phyloP scores from a whole-genome alignment of 2,329 filamentous ascomycete genomes.

The Fusarium sp. region DNA sequence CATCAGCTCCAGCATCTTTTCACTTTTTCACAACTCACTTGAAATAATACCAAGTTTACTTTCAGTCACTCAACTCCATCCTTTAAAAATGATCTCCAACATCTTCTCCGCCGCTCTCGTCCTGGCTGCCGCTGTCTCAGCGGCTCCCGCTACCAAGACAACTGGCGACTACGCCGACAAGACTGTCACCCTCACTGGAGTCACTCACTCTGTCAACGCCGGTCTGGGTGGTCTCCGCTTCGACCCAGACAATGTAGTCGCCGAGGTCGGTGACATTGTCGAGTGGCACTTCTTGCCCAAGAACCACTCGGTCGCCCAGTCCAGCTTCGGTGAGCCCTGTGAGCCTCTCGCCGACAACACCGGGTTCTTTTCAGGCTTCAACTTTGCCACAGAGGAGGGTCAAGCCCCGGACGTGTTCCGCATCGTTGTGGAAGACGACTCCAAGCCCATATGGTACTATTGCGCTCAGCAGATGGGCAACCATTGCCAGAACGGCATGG shows the following conservation, averaged over 20 bases:
- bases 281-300: slow-evolving; percentile 66
- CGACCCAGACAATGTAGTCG: slow-evolving; percentile 61
- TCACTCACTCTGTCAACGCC: slow-evolving; percentile 60
- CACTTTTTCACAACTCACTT: background rate
- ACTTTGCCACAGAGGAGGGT: slow-evolving; percentile 51
- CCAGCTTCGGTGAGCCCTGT: slow-evolving; percentile 57
- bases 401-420: slow-evolving; percentile 58
- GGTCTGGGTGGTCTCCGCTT: slow-evolving; percentile 60
- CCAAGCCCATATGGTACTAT: slow-evolving; percentile 58
- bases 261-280: slow-evolving; percentile 60
- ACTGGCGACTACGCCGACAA: slow-evolving; percentile 43
- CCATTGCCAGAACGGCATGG: slow-evolving; percentile 63
- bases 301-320: slow-evolving; percentile 62
- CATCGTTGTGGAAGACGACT: slow-evolving; percentile 54
- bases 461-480: slow-evolving; percentile 54
- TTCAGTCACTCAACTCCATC: background rate
- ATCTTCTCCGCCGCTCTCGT: slow-evolving; percentile 46
- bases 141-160: slow-evolving; percentile 49
- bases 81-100: slow-evolving; percentile 50
- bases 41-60: slow-evolving; percentile 1
- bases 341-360: slow-evolving; percentile 51
- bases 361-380: slow-evolving; percentile 61
- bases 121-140: slow-evolving; percentile 46
- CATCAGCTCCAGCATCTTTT: slow-evolving; percentile 1
- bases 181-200: slow-evolving; percentile 52